Evolutionary conservation across 352 stramenopile genomes (phyloP), one percentile per base, ranked within the genome.

Genomic region (Aphanomyces astaci): DNA sequence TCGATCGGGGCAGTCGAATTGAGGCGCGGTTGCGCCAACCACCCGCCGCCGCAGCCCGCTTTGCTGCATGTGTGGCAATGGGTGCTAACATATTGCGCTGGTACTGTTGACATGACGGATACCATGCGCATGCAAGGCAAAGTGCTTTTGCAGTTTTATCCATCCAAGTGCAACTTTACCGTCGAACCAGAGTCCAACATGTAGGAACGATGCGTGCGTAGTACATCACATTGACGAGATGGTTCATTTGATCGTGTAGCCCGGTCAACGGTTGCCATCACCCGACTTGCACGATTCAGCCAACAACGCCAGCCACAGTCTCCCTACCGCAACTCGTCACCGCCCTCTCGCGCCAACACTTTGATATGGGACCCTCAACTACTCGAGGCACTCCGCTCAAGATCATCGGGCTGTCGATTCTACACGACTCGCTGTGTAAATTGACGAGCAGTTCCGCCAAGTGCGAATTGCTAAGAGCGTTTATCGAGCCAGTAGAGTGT

Each of bases 401-500:
- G 39, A 39, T 68, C 11, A 45, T 24, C 4, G 78, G 76, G 0
- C 52, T 87, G 7, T 79, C 75, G 22, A 71, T 84, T 57, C 43
- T 81, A 7, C 79, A 87, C 54, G 79, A 87, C 33, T 64, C 84
- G 5, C 72, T 87, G 30, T 71, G 78, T 15, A 86, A 86, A 31
- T 56, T 87, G 2, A 84, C 76, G 0, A 80, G 77, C 36, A 79
- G 73, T 2, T 79, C 76, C 0, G 53, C 72, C 25, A 78, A 82
- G 63, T 74, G 71, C 39, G 78, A 70, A 45, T 66, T 87, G 48
- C 39, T 87, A 4, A 36, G 68, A 17, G 75, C 81, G 30, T 71
- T 85, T 56, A 62, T 43, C 2, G 62, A 68, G 32, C 62, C 39
- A 19, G 22, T 53, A 7, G 62, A 68, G 40, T 17, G 15, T 27